These are phyloP conservation scores for Wickerhamia fluorescens DNA, from an alignment of 805 yeast genomes.

Conservation along the genomic window DNA sequence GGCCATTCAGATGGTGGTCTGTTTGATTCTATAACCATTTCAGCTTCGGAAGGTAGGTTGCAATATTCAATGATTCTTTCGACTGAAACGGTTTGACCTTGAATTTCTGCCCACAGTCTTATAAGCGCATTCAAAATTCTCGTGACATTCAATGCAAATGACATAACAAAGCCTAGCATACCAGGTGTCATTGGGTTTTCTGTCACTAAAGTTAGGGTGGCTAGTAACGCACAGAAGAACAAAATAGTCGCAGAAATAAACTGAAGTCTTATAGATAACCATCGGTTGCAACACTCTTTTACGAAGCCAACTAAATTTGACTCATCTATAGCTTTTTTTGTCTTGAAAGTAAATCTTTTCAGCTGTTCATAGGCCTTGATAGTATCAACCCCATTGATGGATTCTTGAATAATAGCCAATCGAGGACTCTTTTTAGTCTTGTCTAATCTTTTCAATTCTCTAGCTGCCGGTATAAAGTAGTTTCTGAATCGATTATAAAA, in stretches of 20 bases:
- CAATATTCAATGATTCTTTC: slow-evolving; percentile 57
- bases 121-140: slow-evolving; percentile 49
- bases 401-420: slow-evolving; percentile 77
- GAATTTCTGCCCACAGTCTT: slow-evolving; percentile 55
- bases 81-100: slow-evolving; percentile 56
- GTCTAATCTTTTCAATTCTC: slow-evolving; percentile 72
- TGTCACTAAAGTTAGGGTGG: slow-evolving; percentile 33
- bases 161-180: slow-evolving; percentile 57
- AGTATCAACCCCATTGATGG: slow-evolving; percentile 69
- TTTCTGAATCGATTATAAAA: slow-evolving; percentile 65
- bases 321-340: slow-evolving; percentile 44
- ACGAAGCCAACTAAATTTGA: slow-evolving; percentile 28
- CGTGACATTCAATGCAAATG: slow-evolving; percentile 55
- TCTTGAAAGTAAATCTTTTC: slow-evolving; percentile 52
- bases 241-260: slow-evolving; percentile 53
- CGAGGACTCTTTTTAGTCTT: slow-evolving; percentile 70
- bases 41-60: slow-evolving; percentile 17
- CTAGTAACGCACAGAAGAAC: slow-evolving; percentile 43
- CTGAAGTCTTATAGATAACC: slow-evolving; percentile 59
- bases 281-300: slow-evolving; percentile 48
- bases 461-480: slow-evolving; percentile 60
- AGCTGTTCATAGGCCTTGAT: slow-evolving; percentile 71
- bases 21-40: slow-evolving; percentile 6
- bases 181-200: slow-evolving; percentile 45
- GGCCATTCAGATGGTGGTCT: slow-evolving; percentile 16